A percentile compares a stretch with the other conserved stretches of the same genome.
phyloP scores from a whole-genome alignment of 2,329 filamentous ascomycete species.

The Penicillium sp. region DNA sequence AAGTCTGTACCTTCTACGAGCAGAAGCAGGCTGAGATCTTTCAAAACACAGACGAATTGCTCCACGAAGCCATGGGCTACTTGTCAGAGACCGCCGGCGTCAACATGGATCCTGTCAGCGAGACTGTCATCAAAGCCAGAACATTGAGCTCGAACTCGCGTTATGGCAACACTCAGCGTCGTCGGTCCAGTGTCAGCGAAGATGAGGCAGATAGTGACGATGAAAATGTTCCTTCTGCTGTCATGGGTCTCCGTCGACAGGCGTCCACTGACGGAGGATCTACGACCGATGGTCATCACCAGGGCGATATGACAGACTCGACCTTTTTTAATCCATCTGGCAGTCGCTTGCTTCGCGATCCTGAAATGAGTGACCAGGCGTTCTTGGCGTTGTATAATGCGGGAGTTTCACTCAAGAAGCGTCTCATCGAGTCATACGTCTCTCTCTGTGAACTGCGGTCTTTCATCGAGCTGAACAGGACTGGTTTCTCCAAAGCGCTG shows the following conservation, averaged over 20 bases:
- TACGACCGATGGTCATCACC: slow-evolving; percentile 23
- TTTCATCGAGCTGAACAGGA: slow-evolving; percentile 91
- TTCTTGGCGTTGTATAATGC: slow-evolving; percentile 63
- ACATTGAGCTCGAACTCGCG: slow-evolving; percentile 39
- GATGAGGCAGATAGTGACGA: slow-evolving; percentile 53
- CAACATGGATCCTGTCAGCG: slow-evolving; percentile 40
- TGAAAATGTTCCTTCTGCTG: slow-evolving; percentile 38
- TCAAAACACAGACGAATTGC: slow-evolving; percentile 70
- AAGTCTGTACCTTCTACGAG: slow-evolving; percentile 85
- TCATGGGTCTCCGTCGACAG: slow-evolving; percentile 8
- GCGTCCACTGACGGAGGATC: slow-evolving; percentile 25
- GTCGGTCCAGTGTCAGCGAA: slow-evolving; percentile 45
- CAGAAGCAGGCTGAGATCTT: slow-evolving; percentile 84
- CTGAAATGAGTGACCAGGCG: slow-evolving; percentile 69
- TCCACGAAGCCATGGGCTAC: slow-evolving; percentile 65
- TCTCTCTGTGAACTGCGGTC: slow-evolving; percentile 92
- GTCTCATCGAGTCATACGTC: slow-evolving; percentile 80
- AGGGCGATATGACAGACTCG: slow-evolving; percentile 33
- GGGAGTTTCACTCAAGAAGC: slow-evolving; percentile 85
- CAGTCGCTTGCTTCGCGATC: slow-evolving; percentile 47
- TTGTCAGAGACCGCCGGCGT: slow-evolving; percentile 51
- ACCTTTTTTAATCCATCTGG: slow-evolving; percentile 21
- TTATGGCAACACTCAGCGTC: slow-evolving; percentile 41
- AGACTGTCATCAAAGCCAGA: slow-evolving; percentile 38
- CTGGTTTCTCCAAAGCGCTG: slow-evolving; percentile 89